Conservation (phyloP, 768 basidiomycete species). For the Suillus alpinus region DNA sequence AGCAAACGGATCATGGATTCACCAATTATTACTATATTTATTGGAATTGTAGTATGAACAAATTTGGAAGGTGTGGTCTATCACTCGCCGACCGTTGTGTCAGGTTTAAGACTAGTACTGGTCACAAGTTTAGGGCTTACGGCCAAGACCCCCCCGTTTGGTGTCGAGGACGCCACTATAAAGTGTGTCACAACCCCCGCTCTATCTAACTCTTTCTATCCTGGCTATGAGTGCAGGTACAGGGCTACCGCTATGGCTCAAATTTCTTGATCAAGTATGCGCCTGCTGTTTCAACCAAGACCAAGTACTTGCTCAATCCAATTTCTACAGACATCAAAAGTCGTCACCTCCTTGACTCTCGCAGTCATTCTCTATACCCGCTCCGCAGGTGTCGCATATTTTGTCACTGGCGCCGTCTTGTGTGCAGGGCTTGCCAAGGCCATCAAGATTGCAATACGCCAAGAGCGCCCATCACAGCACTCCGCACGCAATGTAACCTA, state of each 20-base stretch:
- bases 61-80: too few species aligned
- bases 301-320: background rate
- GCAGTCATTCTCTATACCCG: slow-evolving; percentile 53
- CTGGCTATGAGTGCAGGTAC: too few species aligned
- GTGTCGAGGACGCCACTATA: too few species aligned
- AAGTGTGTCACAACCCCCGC: too few species aligned
- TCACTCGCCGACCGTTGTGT: too few species aligned
- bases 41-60: too few species aligned
- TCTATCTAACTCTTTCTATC: too few species aligned
- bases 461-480: slow-evolving; percentile 54
- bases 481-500: slow-evolving; percentile 52
- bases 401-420: slow-evolving; percentile 51
- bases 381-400: slow-evolving; percentile 61
- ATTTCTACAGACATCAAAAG: slow-evolving; percentile 50
- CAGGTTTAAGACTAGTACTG: too few species aligned
- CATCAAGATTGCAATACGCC: slow-evolving; percentile 58
- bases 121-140: too few species aligned
- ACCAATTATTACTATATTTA: too few species aligned
- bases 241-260: slow-evolving; percentile 21
- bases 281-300: background rate
- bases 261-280: slow-evolving; percentile 32
- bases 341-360: slow-evolving; percentile 52
- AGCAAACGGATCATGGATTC: background rate
- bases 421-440: slow-evolving; percentile 60
- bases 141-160: too few species aligned